Evolutionary conservation across 2,329 filamentous ascomycete species (phyloP), one percentile per base, ranked within the genome.

Genomic region (Teratosphaeriaceae sp.): DNA sequence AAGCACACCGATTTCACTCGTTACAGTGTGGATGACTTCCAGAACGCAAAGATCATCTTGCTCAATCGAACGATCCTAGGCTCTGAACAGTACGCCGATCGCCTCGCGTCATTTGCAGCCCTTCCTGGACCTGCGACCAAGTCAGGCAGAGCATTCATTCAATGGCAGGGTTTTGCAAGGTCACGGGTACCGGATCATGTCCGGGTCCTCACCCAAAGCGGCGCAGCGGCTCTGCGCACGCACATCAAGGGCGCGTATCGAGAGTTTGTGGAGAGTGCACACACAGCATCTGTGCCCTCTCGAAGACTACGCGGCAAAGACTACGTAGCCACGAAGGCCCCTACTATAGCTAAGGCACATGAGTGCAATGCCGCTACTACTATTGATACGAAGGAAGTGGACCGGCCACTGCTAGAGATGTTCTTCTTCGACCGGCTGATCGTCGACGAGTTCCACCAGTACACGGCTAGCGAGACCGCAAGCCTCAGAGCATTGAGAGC

Each of bases 361-460:
- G 49, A 46, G 23, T 43, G 21, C 22, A 29, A 47, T 16, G 27
- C 27, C 24, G 38, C n/a, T n/a, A n/a, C 49, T 9, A 23, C 40
- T 2, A 36, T 57, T 15, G 46, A 54, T 27, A 47, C 40, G 2
- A 29, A 29, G 5, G 31, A 42, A 3, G 26, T 56, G 6, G 50
- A 43, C 9, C 37, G 34, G 29, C 54, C 51, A 2, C 55, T 78
- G 0, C 54, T 84, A 1, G 78, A 84, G 46, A 70, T 79, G 52
- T 84, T 83, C 54, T 59, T 65, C 2, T 84, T 77, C 56, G 74
- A 75, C 42, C 69, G 81, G 5, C 45, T 84, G 0, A 70, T 84
- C 2, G 65, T 83, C 1, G 81, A 85, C 47, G 81, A 85, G 50
- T 83, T 78, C 50, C 76, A 79, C 1, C 80, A 82, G 48, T 62